Evolutionary conservation across 1,139 yeast species (phyloP).

Genomic region (Hyphopichia buzzinii): DNA sequence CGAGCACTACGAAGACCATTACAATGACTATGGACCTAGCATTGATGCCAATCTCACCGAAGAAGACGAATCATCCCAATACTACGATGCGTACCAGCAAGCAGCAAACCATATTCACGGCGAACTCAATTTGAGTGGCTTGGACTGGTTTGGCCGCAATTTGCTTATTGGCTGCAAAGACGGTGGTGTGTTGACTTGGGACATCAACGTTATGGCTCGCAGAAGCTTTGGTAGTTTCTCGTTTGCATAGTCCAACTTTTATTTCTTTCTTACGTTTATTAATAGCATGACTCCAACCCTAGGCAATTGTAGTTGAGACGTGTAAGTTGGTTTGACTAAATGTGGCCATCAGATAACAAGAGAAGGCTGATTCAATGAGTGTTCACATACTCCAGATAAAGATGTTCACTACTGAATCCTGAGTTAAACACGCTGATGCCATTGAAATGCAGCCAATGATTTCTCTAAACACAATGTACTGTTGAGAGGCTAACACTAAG

Average conservation of each 20-base stretch:
- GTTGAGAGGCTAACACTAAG: no score
- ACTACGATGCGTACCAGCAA: conserved; percentile 24
- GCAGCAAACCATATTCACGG: conserved; percentile 41
- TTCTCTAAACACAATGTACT: no score
- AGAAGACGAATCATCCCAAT: conserved; percentile 1
- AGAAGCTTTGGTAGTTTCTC: conserved; percentile 40
- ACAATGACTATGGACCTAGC: background rate
- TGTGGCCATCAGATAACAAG: no score
- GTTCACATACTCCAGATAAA: no score
- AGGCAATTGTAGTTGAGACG: no score
- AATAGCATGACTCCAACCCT: no score
- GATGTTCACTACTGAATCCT: no score
- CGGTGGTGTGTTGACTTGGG: conserved; percentile 46
- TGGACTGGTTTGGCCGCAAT: conserved; percentile 39
- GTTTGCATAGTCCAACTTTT: conserved; percentile 16
- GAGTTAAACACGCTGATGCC: no score
- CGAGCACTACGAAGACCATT: conserved; percentile 1
- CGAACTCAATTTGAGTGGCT: conserved; percentile 45
- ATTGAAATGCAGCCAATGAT: no score
- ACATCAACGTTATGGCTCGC: conserved; percentile 38
- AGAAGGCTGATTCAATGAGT: no score
- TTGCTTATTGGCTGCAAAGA: conserved; percentile 43
- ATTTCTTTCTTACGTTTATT: background rate
- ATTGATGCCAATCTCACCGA: background rate
- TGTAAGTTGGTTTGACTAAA: no score